phyloP scores from a whole-genome alignment of 2,329 filamentous ascomycete genomes.

The Paracamarosporium sp. region DNA sequence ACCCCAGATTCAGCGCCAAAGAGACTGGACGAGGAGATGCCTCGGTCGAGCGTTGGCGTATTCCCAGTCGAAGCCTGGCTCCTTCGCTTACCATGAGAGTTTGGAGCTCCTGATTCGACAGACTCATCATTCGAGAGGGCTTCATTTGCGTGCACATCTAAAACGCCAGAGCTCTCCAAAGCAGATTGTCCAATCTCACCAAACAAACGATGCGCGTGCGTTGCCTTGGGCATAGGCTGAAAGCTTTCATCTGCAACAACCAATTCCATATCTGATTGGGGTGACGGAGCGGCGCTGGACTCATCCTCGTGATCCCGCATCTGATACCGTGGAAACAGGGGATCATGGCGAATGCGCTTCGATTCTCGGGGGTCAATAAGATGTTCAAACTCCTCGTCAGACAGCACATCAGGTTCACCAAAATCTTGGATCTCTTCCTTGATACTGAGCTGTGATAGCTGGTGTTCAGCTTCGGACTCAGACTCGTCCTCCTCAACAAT shows the following conservation, averaged over 20 bases:
- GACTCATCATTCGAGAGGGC: slow-evolving; percentile 34
- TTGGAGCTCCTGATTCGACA: slow-evolving; percentile 10
- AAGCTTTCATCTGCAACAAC: slow-evolving; percentile 33
- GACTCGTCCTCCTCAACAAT: slow-evolving; percentile 66
- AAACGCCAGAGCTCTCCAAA: slow-evolving; percentile 59
- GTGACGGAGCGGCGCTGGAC: slow-evolving; percentile 49
- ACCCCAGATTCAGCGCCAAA: slow-evolving; percentile 57
- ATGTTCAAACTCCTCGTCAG: slow-evolving; percentile 35
- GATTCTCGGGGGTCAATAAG: slow-evolving; percentile 48
- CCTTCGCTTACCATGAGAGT: slow-evolving; percentile 15
- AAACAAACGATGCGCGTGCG: slow-evolving; percentile 57
- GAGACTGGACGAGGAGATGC: slow-evolving; percentile 49
- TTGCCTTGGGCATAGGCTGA: slow-evolving; percentile 25
- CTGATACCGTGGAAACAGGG: slow-evolving; percentile 47
- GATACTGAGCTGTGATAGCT: slow-evolving; percentile 62
- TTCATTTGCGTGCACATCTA: slow-evolving; percentile 41
- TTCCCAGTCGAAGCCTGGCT: not conserved
- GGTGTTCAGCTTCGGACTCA: slow-evolving; percentile 53
- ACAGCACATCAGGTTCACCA: slow-evolving; percentile 35
- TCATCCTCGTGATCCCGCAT: slow-evolving; percentile 43
- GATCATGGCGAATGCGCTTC: slow-evolving; percentile 53
- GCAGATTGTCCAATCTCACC: slow-evolving; percentile 66
- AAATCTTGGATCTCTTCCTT: slow-evolving; percentile 41
- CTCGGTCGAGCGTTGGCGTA: slow-evolving; percentile 26
- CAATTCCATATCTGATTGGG: slow-evolving; percentile 36